These are phyloP conservation scores for Epichloe hybrida DNA, from an alignment of 2,329 filamentous ascomycete species.

Conservation along the genomic window DNA sequence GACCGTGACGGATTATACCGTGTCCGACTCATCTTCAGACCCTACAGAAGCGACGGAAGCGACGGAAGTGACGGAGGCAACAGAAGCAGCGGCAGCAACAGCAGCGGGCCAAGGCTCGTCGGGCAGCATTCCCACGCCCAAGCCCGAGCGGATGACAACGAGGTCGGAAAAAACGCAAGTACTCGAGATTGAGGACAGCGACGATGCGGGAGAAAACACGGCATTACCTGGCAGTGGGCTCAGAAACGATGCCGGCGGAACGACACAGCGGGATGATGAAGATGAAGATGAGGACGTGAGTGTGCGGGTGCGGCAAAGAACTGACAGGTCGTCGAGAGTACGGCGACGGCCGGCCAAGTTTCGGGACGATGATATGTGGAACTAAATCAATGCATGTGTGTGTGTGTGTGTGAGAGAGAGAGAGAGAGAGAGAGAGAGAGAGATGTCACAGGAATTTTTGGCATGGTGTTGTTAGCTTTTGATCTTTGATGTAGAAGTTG, in stretches of 20 bases:
- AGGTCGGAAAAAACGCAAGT: conserved; percentile 3
- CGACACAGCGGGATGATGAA: conserved; percentile 5
- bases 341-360: conserved; percentile 23
- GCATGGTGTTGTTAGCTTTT: not conserved
- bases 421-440: too few relatives aligned
- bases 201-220: conserved; percentile 9
- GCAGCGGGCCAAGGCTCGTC: not conserved
- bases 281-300: conserved; percentile 17
- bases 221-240: not conserved
- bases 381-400: not conserved
- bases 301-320: conserved; percentile 15
- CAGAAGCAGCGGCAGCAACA: not conserved
- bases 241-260: not conserved
- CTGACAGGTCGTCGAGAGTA: conserved; percentile 16
- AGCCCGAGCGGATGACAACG: not conserved
- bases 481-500: too few relatives aligned
- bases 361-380: conserved; percentile 19
- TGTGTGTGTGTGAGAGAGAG: not conserved
- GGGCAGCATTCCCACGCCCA: not conserved
- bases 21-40: too few relatives aligned
- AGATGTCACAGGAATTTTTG: not conserved
- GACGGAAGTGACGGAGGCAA: too few relatives aligned
- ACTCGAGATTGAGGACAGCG: conserved; percentile 17
- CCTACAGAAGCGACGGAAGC: too few relatives aligned
- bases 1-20: too few relatives aligned